Evolutionary conservation across 192 early-diverging fungal species (phyloP).

Genomic region (Umbelopsis sp.): DNA sequence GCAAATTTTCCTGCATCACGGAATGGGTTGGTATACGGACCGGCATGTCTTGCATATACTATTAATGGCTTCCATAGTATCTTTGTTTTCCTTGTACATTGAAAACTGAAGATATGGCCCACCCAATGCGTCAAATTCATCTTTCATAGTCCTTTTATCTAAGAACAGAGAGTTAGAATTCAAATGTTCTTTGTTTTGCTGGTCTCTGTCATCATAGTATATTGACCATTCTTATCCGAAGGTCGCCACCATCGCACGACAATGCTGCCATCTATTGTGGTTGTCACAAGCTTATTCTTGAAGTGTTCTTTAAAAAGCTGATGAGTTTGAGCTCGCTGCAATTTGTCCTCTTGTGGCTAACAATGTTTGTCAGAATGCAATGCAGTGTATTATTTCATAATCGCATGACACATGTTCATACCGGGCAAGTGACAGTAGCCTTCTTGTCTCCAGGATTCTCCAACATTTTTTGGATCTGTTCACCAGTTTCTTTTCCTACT

Average conservation of each 20-base stretch:
- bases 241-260: slow-evolving; percentile 40
- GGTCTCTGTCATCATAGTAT: too few relatives aligned
- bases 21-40: not conserved
- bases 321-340: slow-evolving; percentile 56
- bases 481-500: slow-evolving; percentile 26
- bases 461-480: slow-evolving; percentile 29
- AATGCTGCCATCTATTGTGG: slow-evolving; percentile 46
- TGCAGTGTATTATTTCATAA: not conserved
- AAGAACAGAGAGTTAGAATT: not conserved
- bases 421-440: slow-evolving; percentile 17
- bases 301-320: slow-evolving; percentile 52
- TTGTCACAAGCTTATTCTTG: slow-evolving; percentile 47
- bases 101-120: slow-evolving; percentile 85
- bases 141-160: slow-evolving; percentile 14
- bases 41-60: slow-evolving; percentile 51
- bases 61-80: slow-evolving; percentile 87
- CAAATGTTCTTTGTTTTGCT: too few relatives aligned
- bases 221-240: slow-evolving; percentile 3
- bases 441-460: slow-evolving; percentile 29
- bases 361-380: not conserved
- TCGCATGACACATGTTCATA: not conserved
- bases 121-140: slow-evolving; percentile 54
- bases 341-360: slow-evolving; percentile 53
- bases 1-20: not conserved
- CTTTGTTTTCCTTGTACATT: slow-evolving; percentile 91